Evolutionary conservation across 345 rosid species (phyloP).

Genomic region (Eucalyptus rudis): DNA sequence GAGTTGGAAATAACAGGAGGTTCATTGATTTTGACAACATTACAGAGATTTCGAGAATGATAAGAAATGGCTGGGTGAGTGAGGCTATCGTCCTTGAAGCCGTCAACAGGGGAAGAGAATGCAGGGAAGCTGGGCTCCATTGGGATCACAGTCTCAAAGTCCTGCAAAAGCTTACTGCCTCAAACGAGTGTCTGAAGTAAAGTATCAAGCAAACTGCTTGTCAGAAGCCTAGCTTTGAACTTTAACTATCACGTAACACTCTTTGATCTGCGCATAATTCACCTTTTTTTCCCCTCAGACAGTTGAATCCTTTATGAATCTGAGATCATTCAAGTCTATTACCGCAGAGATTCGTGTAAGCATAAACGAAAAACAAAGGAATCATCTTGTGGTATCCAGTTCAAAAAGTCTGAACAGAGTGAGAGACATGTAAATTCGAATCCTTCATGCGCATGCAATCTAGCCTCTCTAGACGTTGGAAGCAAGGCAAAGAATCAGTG

Average conservation of each 20-base stretch:
- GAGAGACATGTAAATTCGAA: not conserved
- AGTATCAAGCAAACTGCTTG: not conserved
- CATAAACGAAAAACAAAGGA: not conserved
- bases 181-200: not conserved
- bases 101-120: not conserved
- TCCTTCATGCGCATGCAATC: not conserved
- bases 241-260: not conserved
- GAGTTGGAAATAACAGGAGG: not conserved
- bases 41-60: not conserved
- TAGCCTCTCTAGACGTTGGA: not conserved
- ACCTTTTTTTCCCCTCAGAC: not conserved
- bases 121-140: not conserved
- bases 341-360: not conserved
- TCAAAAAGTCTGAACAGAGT: not conserved
- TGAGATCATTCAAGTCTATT: not conserved
- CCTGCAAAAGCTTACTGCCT: not conserved
- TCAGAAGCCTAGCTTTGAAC: not conserved
- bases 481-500: not conserved
- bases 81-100: not conserved
- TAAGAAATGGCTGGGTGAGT: not conserved
- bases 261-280: not conserved
- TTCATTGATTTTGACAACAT: not conserved
- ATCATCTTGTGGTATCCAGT: not conserved
- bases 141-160: not conserved
- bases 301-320: not conserved